Base-by-base conservation (phyloP, 208 protist genomes). In the Leishmania aethiopica region DNA sequence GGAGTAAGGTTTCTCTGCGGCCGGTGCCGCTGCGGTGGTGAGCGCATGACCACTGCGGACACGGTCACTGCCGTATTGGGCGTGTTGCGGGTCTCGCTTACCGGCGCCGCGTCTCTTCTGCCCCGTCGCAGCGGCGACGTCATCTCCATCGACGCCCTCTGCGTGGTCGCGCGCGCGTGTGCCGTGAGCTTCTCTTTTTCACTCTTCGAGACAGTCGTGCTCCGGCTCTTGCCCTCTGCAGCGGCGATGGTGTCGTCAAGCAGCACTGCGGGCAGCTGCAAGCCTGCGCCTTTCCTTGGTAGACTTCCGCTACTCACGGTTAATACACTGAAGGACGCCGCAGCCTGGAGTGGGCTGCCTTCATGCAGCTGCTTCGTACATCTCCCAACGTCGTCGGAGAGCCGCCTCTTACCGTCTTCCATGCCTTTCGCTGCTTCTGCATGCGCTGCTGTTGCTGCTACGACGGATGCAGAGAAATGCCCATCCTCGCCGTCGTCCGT, bases 241-340 rank as follows among this genome's bases (percentile, higher is more conserved):
- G 64, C n/a, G 7, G n/a, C 77, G 15, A 22, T 62, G 47, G 57
- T 67, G 72, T 42, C 35, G 5, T 72, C 71, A 19, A 47, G n/a
- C 59, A 83, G 78, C 78, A 86, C 78, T 25, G 42, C 53, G 8
- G 78, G 78, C 64, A 83, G 67, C 75, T 72, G 80, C 53, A 83
- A 64, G 10, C 78, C 74, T 3, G 51, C 11, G 1, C 53, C n/a
- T 66, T 72, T 82, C 74, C 66, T 82, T 6, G 25, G 10, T 13
- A 71, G 47, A 32, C 66, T 72, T 37, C 17, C 19, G n/a, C n/a
- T 60, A 32, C 60, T 45, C 17, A 76, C 32, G 37, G 22, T 64
- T 51, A 73, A 59, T 69, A 17, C 59, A 51, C 42, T 81, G 42
- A 19, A 53, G 15, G 70, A 80, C 53, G 57, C n/a, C 49, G 53